A percentile compares a stretch with the other conserved stretches of the same genome.
Conservation (phyloP, 2,329 filamentous ascomycete species). For the Fonsecaea pedrosoi region DNA sequence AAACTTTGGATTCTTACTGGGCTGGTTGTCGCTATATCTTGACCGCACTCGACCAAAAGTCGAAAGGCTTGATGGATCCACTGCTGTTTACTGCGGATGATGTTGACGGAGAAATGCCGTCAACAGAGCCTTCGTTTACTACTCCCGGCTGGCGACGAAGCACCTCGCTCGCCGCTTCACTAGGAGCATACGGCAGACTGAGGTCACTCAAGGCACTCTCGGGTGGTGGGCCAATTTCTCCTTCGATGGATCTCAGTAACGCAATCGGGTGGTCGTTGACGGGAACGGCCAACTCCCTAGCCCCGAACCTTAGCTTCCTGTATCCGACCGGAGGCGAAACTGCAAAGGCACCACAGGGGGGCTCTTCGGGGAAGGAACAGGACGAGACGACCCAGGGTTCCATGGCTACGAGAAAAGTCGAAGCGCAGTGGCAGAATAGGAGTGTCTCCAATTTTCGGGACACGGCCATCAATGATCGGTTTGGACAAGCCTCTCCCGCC, state of each 20-base stretch:
- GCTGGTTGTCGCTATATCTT: constrained; percentile 85
- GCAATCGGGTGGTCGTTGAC: constrained; percentile 86
- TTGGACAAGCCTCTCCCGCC: constrained; percentile 12
- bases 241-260: constrained; percentile 59
- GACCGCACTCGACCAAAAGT: constrained; percentile 84
- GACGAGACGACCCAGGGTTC: neutral
- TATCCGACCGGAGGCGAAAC: constrained; percentile 62
- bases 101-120: constrained; percentile 70
- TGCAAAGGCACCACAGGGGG: neutral
- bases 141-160: constrained; percentile 58
- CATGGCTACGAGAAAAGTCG: neutral
- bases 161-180: constrained; percentile 45
- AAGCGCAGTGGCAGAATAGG: neutral
- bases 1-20: constrained; percentile 84
- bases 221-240: constrained; percentile 45
- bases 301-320: constrained; percentile 80
- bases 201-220: constrained; percentile 37
- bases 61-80: constrained; percentile 83
- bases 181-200: constrained; percentile 30
- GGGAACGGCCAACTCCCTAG: constrained; percentile 83
- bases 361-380: neutral
- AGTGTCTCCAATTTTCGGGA: neutral
- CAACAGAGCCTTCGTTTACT: constrained; percentile 57
- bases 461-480: neutral
- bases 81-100: constrained; percentile 72